Base-by-base conservation (phyloP, 176 grass and related monocot species). In the Oryza rufipogon region DNA sequence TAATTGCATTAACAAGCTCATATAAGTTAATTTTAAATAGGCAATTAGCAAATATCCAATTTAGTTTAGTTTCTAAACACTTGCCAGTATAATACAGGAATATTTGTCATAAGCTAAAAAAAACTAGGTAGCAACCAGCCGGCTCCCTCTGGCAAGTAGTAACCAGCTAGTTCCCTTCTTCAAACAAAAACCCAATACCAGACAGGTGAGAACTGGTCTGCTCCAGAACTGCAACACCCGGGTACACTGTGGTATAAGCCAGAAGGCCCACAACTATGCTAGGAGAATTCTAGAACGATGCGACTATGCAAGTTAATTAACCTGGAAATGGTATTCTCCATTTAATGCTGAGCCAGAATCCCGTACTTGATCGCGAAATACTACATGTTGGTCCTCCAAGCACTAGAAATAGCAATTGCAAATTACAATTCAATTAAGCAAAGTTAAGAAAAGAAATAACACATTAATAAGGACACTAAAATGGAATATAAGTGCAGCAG, bases 241-340 rank as follows among this genome's bases (percentile, higher is more conserved):
- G 34, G 39, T 67, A 38, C 46, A 68, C 60, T 84, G 22, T 54
- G 32, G 58, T 83, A 77, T n/a, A 78, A 72, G 30, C 86, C 58
- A 88, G 42, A 84, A 74, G 56, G 32, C 16, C 34, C 16, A 77
- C 15, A 74, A 79, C 9, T 79, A 73, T 73, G 10, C 38, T 75
- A 74, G 25, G 44, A 73, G 36, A 82, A 58, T 26, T 28, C 23
- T 78, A 86, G 41, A 71, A 79, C 52, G 68, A 74, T 11, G 44
- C 26, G 25, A 86, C 38, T 39, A 56, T 30, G 7, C 34, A 86
- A 70, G 16, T 20, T 70, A 71, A 51, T 34, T 86, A 80, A 93
- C 91, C 91, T 93, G 85, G 61, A 83, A 88, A 90, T 88, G 86
- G 56, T 86, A 90, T 87, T 93, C 88, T 68, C 73, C 85, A 56